Conservation (phyloP, 306 rosid species). For the Trifolium pratense region DNA sequence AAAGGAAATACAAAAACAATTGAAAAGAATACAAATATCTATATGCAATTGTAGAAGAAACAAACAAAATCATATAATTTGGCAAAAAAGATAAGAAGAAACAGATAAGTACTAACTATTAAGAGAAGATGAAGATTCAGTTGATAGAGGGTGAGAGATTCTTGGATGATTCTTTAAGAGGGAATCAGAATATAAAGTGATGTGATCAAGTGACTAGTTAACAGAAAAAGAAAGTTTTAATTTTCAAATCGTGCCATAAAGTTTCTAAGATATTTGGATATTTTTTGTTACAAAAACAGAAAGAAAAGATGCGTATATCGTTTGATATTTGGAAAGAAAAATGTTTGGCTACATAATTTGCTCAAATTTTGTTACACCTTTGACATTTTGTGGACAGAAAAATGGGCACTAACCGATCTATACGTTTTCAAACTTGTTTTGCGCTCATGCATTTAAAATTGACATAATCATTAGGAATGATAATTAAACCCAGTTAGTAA, state of each 20-base stretch:
- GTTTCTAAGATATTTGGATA: too few species aligned
- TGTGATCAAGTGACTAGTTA: neutral
- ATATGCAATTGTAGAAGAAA: neutral
- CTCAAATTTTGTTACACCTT: conserved; percentile 21
- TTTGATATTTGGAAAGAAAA: neutral
- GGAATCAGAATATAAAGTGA: conserved; percentile 21
- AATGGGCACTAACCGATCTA: conserved; percentile 14
- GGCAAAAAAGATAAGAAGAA: neutral
- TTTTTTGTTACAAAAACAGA: too few species aligned
- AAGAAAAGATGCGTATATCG: neutral
- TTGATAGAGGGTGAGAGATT: conserved; percentile 21
- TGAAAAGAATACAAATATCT: neutral
- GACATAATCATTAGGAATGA: too few species aligned
- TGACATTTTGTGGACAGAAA: conserved; percentile 33
- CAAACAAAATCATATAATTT: neutral
- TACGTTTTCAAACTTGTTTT: conserved; percentile 36
- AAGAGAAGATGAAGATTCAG: neutral
- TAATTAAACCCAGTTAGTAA: too few species aligned
- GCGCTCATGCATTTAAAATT: conserved; percentile 36
- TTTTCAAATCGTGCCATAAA: conserved; percentile 14
- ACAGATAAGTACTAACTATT: neutral
- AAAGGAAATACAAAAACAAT: neutral
- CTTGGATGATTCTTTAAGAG: neutral
- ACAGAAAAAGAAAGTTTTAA: neutral
- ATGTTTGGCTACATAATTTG: conserved; percentile 11